Base-by-base conservation (phyloP, 805 yeast species). In the Lipomyces kockii region DNA sequence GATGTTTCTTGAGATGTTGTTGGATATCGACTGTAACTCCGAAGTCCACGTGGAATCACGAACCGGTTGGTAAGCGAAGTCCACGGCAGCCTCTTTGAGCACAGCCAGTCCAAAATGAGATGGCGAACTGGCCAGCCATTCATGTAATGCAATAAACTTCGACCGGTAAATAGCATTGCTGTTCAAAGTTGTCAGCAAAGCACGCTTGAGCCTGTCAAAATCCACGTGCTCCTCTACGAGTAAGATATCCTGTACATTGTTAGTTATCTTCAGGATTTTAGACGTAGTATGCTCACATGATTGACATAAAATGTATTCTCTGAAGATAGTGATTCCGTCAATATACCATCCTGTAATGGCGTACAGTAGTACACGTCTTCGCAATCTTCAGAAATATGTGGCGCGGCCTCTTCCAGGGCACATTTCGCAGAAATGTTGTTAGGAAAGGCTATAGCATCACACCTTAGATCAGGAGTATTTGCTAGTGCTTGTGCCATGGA, bases 341-440 rank as follows among this genome's bases (percentile, higher is more conserved):
- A 35, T 20, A 72, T 72, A 1, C 74, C 73, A 7, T 71, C 74
- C 58, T 72, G 75, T 25, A 72, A 39, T 6, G 74, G 74, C 17
- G 75, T 72, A 49, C 75, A 72, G 37, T 62, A 64, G 27, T 62
- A 67, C 5, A 62, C 43, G 8, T 52, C 68, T 4, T 58, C 61
- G 39, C 58, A 51, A 7, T 58, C 58, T 17, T 43, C 49, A 43
- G 11, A 17, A 17, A n/a, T 17, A 29, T 61, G 29, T n/a, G 25
- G 27, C 61, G 17, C 17, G 12, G 25, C 17, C 9, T n/a, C 8
- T 39, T 35, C 17, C 49, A 34, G 39, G 2, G 32, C 34, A 52
- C 34, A n/a, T 25, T 12, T 52, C 14, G 14, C 34, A 7, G 55
- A 52, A 52, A 25, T 25, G 27, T 17, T 22, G 8, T 25, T 29